Percentiles rank a stretch among this genome's conserved stretches.
Evolutionary conservation across 441 rosid genomes (phyloP).

Genomic region (Populus hybrid): DNA sequence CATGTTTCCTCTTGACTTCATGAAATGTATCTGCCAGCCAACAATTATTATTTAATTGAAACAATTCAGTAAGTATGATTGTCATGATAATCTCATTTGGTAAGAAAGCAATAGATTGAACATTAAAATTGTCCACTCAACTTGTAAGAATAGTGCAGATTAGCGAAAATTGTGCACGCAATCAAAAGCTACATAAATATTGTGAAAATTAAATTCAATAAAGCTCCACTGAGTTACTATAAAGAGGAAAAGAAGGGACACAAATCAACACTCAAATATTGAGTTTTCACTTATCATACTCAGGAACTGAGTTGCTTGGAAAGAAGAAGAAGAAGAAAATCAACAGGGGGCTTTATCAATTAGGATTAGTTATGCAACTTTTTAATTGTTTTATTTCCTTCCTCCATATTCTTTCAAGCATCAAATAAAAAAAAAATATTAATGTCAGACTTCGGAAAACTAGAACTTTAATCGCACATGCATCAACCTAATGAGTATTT

Average conservation of each 20-base stretch:
- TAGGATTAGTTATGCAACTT: not conserved
- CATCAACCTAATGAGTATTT: not conserved
- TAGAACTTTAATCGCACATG: not conserved
- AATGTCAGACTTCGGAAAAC: not conserved
- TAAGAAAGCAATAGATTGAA: not conserved
- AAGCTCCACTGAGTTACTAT: not conserved
- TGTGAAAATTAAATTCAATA: not conserved
- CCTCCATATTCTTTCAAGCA: not conserved
- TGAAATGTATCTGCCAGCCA: slow-evolving; percentile 83
- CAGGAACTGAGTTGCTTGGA: not conserved
- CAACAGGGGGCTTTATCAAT: not conserved
- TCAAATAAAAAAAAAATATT: not conserved
- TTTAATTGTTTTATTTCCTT: not conserved
- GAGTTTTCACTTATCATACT: not conserved
- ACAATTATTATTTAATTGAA: not conserved
- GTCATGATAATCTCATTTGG: not conserved
- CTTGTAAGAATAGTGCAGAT: not conserved
- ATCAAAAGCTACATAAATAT: not conserved
- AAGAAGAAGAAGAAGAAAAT: not conserved
- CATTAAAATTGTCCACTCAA: not conserved
- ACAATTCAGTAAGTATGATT: not conserved
- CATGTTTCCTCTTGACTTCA: slow-evolving; percentile 70
- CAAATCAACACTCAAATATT: not conserved
- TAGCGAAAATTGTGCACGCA: not conserved
- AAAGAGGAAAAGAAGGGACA: not conserved